Conservation (phyloP, 345 rosid genomes). For the Brassica incana region DNA sequence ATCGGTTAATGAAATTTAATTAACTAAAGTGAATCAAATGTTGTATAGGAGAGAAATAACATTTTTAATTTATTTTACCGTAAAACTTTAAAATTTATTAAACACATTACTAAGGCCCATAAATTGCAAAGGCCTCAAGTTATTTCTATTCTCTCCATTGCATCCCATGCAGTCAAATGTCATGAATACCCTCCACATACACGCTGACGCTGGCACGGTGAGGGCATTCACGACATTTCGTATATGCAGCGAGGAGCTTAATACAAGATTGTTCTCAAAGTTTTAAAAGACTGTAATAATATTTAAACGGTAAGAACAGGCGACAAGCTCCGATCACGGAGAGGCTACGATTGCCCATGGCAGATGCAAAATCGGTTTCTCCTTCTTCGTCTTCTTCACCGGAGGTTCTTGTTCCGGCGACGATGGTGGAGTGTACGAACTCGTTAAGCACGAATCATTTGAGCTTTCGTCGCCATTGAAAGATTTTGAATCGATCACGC, state of each 20-base stretch:
- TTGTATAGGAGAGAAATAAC: not conserved
- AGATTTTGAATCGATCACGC: conserved; percentile 60
- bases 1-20: not conserved
- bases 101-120: conserved; percentile 7
- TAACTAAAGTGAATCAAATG: not conserved
- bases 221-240: conserved; percentile 46
- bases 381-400: conserved; percentile 56
- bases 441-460: conserved; percentile 52
- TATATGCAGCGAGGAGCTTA: conserved; percentile 37
- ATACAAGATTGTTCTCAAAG: conserved; percentile 20
- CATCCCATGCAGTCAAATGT: conserved; percentile 43
- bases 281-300: conserved; percentile 1
- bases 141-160: conserved; percentile 18
- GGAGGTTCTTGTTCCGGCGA: conserved; percentile 36
- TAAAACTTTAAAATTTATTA: not conserved
- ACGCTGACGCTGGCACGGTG: not conserved
- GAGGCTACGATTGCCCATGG: conserved; percentile 39
- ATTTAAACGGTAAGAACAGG: conserved; percentile 11
- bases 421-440: conserved; percentile 32
- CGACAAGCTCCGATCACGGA: conserved; percentile 28
- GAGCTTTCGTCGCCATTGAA: conserved; percentile 49
- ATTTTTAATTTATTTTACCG: not conserved
- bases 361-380: conserved; percentile 31
- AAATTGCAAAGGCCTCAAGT: conserved; percentile 18
- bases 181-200: conserved; percentile 36